Conservation (phyloP, 2,329 filamentous ascomycete genomes). For the Nothophaeocryptopus gaeumannii region DNA sequence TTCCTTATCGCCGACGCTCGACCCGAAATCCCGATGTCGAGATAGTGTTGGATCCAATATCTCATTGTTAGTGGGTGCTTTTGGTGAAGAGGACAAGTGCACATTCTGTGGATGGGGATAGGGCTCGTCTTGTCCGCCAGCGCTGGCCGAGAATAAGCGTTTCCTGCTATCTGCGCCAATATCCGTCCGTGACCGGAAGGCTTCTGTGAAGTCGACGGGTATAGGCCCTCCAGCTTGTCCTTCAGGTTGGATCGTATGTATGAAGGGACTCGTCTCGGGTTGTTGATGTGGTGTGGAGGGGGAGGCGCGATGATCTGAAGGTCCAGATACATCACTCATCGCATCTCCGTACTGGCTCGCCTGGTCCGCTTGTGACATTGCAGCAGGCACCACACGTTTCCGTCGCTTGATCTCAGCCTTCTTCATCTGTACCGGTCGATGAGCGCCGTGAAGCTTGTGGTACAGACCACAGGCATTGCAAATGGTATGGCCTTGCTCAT, state of each 20-base stretch:
- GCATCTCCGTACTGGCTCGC: constrained; percentile 26
- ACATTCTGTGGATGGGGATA: constrained; percentile 26
- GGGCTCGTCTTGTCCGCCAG: constrained; percentile 12
- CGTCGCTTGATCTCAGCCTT: constrained; percentile 94
- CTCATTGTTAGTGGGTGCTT: constrained; percentile 15
- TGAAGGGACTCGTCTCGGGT: constrained; percentile 11
- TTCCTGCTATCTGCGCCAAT: constrained; percentile 48
- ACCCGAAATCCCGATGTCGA: constrained; percentile 31
- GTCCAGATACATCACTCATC: constrained; percentile 19
- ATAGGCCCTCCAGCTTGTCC: constrained; percentile 27
- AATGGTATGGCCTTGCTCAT: constrained; percentile 92
- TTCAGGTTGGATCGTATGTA: constrained; percentile 20
- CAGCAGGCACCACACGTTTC: constrained; percentile 86
- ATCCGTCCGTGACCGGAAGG: constrained; percentile 27
- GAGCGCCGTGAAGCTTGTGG: constrained; percentile 90
- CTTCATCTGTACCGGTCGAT: constrained; percentile 97
- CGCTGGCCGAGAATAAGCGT: constrained; percentile 60
- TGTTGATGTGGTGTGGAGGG: constrained; percentile 11
- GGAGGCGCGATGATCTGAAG: constrained; percentile 15
- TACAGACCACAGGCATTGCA: constrained; percentile 98
- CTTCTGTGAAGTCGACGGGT: constrained; percentile 38
- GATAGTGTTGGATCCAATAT: constrained; percentile 38
- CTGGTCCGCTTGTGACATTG: constrained; percentile 41
- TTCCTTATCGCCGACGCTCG: constrained; percentile 41
- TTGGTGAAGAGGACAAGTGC: constrained; percentile 4